Evolutionary conservation across 164 flowering plant genomes (phyloP).

Genomic region (grape (Vitis vinifera)): ASM3070453v1 NC_081809.1:1222501-1223000

Average conservation of each 20-base stretch:
- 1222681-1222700: slow-evolving; percentile 45
- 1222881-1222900: slow-evolving; percentile 57
- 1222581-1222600: slow-evolving; percentile 4
- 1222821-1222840: slow-evolving; percentile 48
- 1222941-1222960: slow-evolving; percentile 89
- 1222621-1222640: slow-evolving; percentile 18
- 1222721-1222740: slow-evolving; percentile 62
- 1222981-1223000: slow-evolving; percentile 83
- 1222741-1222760: slow-evolving; percentile 47
- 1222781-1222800: slow-evolving; percentile 86
- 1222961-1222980: slow-evolving; percentile 73
- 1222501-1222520: slow-evolving; percentile 66
- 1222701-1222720: slow-evolving; percentile 65
- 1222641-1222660: slow-evolving; percentile 84
- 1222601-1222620: slow-evolving; percentile 4
- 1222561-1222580: slow-evolving; percentile 60
- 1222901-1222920: slow-evolving; percentile 63
- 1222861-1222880: slow-evolving; percentile 46
- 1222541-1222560: slow-evolving; percentile 85
- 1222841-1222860: slow-evolving; percentile 36
- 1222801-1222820: slow-evolving; percentile 76
- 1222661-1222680: slow-evolving; percentile 66
- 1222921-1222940: slow-evolving; percentile 70
- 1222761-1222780: slow-evolving; percentile 80
- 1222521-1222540: slow-evolving; percentile 83